Percentiles rank a stretch among this genome's conserved stretches.
Conservation (phyloP, 257 asterid species). For the Buddleja alternifolia region DNA sequence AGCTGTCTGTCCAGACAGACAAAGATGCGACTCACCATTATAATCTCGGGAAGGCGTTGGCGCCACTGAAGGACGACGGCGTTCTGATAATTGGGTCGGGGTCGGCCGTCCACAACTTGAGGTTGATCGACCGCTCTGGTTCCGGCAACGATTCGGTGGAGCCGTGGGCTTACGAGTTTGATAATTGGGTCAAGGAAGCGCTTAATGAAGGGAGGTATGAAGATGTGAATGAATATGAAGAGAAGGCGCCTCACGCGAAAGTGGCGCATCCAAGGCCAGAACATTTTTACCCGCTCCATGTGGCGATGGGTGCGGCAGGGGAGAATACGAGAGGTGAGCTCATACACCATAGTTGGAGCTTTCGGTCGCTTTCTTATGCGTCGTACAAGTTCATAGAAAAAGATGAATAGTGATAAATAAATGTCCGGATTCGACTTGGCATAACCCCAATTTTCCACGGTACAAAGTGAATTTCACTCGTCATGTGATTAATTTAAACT, state of each 20-base stretch:
- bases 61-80: conserved; percentile 49
- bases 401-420: too few relatives aligned
- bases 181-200: conserved; percentile 49
- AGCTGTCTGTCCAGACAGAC: conserved; percentile 59
- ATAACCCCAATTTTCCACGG: too few relatives aligned
- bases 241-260: conserved; percentile 55
- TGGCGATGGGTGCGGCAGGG: conserved; percentile 72
- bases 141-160: conserved; percentile 33
- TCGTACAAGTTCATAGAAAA: conserved; percentile 58
- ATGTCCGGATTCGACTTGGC: too few relatives aligned
- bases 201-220: conserved; percentile 48
- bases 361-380: conserved; percentile 53
- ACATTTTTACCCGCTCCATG: conserved; percentile 66
- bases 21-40: conserved; percentile 53
- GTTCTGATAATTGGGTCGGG: conserved; percentile 54
- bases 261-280: conserved; percentile 59
- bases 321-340: conserved; percentile 51
- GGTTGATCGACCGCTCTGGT: conserved; percentile 30
- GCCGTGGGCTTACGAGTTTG: conserved; percentile 55
- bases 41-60: conserved; percentile 51
- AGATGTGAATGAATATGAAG: conserved; percentile 50
- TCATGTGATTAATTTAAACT: too few relatives aligned
- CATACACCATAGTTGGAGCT: conserved; percentile 60
- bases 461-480: too few relatives aligned
- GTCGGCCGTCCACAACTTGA: conserved; percentile 53